Evolutionary conservation across 768 basidiomycete genomes (phyloP).

Genomic region (Dentipellis fragilis): DNA sequence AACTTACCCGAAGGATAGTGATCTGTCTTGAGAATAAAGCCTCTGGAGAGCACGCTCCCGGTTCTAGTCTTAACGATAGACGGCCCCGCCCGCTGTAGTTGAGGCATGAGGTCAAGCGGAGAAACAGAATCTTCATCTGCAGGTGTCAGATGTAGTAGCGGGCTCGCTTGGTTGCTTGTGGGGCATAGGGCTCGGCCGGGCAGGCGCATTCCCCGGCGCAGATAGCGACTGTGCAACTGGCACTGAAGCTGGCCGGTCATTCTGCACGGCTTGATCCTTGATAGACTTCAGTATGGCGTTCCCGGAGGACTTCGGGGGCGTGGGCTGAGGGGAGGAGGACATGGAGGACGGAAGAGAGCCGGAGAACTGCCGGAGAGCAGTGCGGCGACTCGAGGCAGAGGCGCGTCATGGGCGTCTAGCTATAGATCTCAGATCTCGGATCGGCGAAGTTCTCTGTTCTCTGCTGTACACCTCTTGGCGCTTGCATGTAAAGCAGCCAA

Average conservation of each 20-base stretch:
- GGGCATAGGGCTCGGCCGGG: not conserved
- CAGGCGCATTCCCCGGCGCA: not conserved
- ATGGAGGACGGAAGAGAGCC: no score
- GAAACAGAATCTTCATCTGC: not conserved
- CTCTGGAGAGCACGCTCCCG: slow-evolving; percentile 77
- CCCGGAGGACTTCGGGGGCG: no score
- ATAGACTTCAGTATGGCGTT: no score
- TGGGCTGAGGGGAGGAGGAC: no score
- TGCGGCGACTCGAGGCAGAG: no score
- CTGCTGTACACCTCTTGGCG: no score
- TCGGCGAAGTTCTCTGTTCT: no score
- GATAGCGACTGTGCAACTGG: not conserved
- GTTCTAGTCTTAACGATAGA: slow-evolving; percentile 75
- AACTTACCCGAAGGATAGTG: slow-evolving; percentile 60
- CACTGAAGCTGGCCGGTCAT: not conserved
- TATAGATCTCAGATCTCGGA: no score
- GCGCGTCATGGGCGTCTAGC: no score
- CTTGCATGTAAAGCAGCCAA: no score
- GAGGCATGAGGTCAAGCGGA: slow-evolving; percentile 51
- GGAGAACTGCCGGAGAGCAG: no score
- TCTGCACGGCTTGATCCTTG: no score
- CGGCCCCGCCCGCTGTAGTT: slow-evolving; percentile 54
- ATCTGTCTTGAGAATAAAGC: slow-evolving; percentile 94
- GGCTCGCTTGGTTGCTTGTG: slow-evolving; percentile 7
- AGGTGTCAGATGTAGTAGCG: not conserved